A percentile compares a stretch with the other conserved stretches of the same genome.
Evolutionary conservation across 371 early-diverging fungal genomes (phyloP).

Genomic region (Dipsacomyces acuminosporus): DNA sequence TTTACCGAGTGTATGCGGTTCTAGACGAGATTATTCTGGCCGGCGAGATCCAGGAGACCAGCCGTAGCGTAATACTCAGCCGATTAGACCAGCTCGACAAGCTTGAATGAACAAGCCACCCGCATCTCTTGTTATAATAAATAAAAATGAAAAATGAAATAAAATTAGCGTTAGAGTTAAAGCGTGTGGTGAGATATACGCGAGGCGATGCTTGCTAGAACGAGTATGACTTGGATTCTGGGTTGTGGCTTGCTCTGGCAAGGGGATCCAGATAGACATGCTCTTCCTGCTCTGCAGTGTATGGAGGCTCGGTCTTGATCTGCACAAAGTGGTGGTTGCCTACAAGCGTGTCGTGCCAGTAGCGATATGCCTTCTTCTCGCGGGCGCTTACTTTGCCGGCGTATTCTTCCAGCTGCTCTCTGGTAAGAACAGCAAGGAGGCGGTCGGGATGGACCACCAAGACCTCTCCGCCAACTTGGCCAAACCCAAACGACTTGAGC

Average conservation of each 20-base stretch:
- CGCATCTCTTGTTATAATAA: no score
- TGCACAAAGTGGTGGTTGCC: conserved; percentile 75
- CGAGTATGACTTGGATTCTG: conserved; percentile 65
- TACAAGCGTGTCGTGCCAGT: conserved; percentile 81
- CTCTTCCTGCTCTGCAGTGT: conserved; percentile 59
- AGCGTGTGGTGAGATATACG: no score
- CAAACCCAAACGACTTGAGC: conserved; percentile 92
- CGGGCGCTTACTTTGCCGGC: conserved; percentile 60
- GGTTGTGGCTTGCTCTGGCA: conserved; percentile 76
- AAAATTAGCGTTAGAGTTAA: no score
- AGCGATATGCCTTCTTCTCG: conserved; percentile 77
- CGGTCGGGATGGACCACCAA: conserved; percentile 87
- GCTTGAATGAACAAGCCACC: no score
- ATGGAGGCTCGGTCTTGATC: conserved; percentile 81
- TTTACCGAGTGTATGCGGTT: conserved; percentile 96
- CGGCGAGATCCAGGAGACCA: conserved; percentile 96
- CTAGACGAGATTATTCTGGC: conserved; percentile 96
- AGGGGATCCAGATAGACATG: conserved; percentile 84
- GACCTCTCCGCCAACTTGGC: conserved; percentile 91
- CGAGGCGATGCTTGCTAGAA: no score
- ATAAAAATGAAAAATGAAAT: no score
- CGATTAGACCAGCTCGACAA: conserved; percentile 34
- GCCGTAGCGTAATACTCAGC: conserved; percentile 52
- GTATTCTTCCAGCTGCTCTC: conserved; percentile 66
- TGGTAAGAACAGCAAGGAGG: conserved; percentile 71